Conservation (phyloP, 2,329 filamentous ascomycete species). For the Sclerotinia glacialis region DNA sequence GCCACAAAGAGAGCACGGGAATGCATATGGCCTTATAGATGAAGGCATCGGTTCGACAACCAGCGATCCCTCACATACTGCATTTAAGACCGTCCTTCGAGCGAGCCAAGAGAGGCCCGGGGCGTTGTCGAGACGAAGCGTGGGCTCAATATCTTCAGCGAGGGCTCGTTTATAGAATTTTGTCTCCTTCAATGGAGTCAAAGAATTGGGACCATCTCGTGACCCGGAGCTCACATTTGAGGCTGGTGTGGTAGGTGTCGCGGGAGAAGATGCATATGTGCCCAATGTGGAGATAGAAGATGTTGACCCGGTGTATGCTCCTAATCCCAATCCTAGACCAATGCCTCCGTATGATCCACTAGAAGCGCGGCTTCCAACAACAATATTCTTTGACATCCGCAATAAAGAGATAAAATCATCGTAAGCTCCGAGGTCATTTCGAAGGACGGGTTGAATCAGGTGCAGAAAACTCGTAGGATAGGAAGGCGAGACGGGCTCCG, state of each 20-base stretch:
- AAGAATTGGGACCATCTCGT: constrained; percentile 38
- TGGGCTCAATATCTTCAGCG: constrained; percentile 90
- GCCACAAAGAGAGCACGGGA: constrained; percentile 77
- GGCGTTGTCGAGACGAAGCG: constrained; percentile 81
- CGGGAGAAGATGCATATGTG: constrained; percentile 53
- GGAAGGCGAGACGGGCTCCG: constrained; percentile 50
- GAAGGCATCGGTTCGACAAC: constrained; percentile 84
- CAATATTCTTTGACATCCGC: constrained; percentile 57
- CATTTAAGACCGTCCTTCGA: constrained; percentile 76
- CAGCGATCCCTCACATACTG: constrained; percentile 79
- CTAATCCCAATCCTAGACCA: constrained; percentile 45
- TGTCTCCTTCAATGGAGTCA: constrained; percentile 76
- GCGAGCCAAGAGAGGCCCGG: constrained; percentile 93
- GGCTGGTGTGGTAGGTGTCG: constrained; percentile 57
- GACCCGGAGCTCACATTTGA: constrained; percentile 50
- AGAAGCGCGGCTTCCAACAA: constrained; percentile 61
- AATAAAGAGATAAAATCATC: constrained; percentile 82
- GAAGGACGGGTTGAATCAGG: constrained; percentile 76
- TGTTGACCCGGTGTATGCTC: constrained; percentile 53
- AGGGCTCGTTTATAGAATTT: constrained; percentile 91
- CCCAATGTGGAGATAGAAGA: constrained; percentile 54
- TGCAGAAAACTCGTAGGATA: constrained; percentile 74
- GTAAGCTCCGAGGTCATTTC: constrained; percentile 76
- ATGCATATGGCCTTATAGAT: constrained; percentile 45
- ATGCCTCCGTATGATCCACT: constrained; percentile 68